A percentile compares a stretch with the other conserved stretches of the same genome.
Conservation (phyloP, 1,284 basidiomycete species). For the Pseudomicrostroma phylloplanum region DNA sequence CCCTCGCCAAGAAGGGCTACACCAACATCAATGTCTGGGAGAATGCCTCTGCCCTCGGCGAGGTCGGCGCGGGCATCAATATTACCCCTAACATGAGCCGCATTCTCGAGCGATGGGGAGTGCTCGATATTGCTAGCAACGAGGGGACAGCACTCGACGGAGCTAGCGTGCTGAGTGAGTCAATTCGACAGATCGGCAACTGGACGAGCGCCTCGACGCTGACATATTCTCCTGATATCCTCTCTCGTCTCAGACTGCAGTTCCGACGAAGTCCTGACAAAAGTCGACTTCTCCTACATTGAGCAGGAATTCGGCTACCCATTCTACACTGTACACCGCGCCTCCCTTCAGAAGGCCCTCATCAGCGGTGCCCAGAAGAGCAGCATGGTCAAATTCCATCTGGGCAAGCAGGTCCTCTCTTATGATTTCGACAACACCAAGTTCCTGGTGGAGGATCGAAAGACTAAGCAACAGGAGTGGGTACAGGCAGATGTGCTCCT, state of each 20-base stretch:
- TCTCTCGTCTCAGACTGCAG: slow-evolving; percentile 28
- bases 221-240: too few species aligned
- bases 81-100: slow-evolving; percentile 46
- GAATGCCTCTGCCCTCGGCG: slow-evolving; percentile 33
- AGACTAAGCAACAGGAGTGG: slow-evolving; percentile 29
- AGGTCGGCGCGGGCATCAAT: slow-evolving; percentile 49
- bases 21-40: slow-evolving; percentile 43
- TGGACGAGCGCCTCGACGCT: neutral
- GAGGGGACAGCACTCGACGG: slow-evolving; percentile 44
- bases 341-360: slow-evolving; percentile 47
- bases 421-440: slow-evolving; percentile 46
- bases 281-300: slow-evolving; percentile 44
- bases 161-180: slow-evolving; percentile 44
- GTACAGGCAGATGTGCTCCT: slow-evolving; percentile 50
- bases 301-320: slow-evolving; percentile 43
- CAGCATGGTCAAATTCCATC: slow-evolving; percentile 41
- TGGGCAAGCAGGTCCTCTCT: slow-evolving; percentile 40
- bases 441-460: slow-evolving; percentile 29
- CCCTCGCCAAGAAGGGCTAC: slow-evolving; percentile 41
- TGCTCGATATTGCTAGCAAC: slow-evolving; percentile 26
- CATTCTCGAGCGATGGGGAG: slow-evolving; percentile 37
- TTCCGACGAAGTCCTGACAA: slow-evolving; percentile 41
- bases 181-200: neutral
- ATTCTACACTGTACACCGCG: slow-evolving; percentile 49
- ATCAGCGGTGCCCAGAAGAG: slow-evolving; percentile 23